These are phyloP conservation scores for Cryptococcus hybrid DNA, from an alignment of 1,284 basidiomycete species.

Conservation along the genomic window DNA sequence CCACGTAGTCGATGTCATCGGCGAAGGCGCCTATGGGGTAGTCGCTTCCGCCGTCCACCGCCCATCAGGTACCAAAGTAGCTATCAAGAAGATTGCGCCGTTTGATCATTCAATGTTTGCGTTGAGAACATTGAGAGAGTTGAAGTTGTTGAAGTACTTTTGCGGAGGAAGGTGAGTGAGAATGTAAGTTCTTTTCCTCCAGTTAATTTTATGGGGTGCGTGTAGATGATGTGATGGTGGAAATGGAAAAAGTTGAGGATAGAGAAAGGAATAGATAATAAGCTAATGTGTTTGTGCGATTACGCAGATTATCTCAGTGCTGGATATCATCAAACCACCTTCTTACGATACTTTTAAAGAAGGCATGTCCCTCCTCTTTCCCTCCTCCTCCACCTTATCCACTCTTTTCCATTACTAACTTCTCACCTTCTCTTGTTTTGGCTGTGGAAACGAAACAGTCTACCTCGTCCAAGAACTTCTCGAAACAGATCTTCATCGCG, in stretches of 20 bases:
- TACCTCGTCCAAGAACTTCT: conserved; percentile 71
- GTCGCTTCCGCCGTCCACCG: conserved; percentile 79
- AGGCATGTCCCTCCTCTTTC: conserved; percentile 62
- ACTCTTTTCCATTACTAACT: conserved; percentile 1
- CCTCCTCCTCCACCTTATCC: too few species aligned
- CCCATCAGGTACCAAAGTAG: conserved; percentile 75
- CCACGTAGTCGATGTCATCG: conserved; percentile 87
- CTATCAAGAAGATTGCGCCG: conserved; percentile 88
- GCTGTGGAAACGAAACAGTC: conserved; percentile 18
- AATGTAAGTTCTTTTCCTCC: conserved; percentile 59
- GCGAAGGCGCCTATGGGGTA: conserved; percentile 75
- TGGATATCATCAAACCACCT: conserved; percentile 89
- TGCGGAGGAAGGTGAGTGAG: conserved; percentile 85
- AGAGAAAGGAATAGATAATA: background rate
- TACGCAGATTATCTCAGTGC: conserved; percentile 85
- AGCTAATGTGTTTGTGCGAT: background rate
- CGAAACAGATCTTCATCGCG: conserved; percentile 74
- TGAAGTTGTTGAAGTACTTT: conserved; percentile 85
- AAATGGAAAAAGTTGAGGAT: background rate
- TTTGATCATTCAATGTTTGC: conserved; percentile 94
- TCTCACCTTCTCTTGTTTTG: background rate
- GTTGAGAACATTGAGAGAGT: conserved; percentile 76
- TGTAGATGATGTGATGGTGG: background rate
- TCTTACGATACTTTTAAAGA: conserved; percentile 91
- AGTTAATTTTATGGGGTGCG: background rate